Evolutionary conservation across 768 basidiomycete genomes (phyloP).

Genomic region (Termitomyces sp.): DNA sequence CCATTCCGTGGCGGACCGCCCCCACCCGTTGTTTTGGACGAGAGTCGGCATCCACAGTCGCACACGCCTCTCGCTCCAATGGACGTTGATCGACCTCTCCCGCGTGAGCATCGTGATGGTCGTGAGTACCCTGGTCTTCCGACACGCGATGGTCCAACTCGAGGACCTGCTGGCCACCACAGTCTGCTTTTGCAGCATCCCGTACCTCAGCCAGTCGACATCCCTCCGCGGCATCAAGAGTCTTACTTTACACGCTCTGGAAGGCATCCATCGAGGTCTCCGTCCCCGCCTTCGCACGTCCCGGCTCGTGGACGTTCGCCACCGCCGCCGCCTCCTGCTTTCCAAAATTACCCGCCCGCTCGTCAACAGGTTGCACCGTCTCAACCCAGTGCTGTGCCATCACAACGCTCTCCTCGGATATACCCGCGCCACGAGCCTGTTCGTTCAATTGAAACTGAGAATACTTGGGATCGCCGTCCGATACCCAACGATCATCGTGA

Average conservation of each 20-base stretch:
- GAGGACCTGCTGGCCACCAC: conserved; percentile 53
- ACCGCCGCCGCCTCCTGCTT: conserved; percentile 38
- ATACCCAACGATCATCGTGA: conserved; percentile 40
- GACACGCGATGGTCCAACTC: conserved; percentile 34
- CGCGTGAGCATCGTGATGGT: conserved; percentile 12
- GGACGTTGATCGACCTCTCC: conserved; percentile 60
- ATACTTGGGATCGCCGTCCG: conserved; percentile 58
- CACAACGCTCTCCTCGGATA: conserved; percentile 56
- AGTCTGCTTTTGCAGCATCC: conserved; percentile 64
- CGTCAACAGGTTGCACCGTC: conserved; percentile 28
- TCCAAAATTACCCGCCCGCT: conserved; percentile 39
- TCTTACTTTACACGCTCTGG: conserved; percentile 47
- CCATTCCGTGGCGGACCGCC: conserved; percentile 83
- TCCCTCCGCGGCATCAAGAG: conserved; percentile 42
- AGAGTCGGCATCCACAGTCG: conserved; percentile 58
- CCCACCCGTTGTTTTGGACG: conserved; percentile 76
- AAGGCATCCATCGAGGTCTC: conserved; percentile 51
- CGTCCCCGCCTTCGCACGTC: conserved; percentile 50
- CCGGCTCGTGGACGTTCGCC: conserved; percentile 46
- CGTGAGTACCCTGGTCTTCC: conserved; percentile 50
- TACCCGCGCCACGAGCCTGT: conserved; percentile 45
- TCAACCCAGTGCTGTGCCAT: conserved; percentile 34
- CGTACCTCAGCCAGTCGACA: conserved; percentile 38
- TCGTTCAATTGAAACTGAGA: conserved; percentile 45
- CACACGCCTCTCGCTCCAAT: conserved; percentile 77